phyloP scores from a whole-genome alignment of 169 alveolate species.

The Babesia sp. region DNA sequence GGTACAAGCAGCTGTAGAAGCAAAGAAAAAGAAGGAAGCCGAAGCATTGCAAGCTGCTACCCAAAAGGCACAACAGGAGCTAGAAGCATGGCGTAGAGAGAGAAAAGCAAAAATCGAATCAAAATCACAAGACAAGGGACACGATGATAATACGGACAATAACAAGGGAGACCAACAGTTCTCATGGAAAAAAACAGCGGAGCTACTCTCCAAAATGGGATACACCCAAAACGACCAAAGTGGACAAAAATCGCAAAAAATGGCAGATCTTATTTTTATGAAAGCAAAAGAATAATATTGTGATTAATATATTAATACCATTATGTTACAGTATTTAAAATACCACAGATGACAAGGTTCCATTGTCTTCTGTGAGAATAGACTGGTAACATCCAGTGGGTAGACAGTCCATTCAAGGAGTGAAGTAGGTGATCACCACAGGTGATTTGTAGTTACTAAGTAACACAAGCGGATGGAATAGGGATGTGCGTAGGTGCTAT shows the following conservation, averaged over 20 bases:
- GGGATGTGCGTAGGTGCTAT: no score
- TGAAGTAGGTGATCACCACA: no score
- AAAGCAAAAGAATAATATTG: conserved; percentile 21
- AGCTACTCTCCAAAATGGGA: conserved; percentile 28
- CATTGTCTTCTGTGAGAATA: no score
- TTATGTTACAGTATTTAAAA: no score
- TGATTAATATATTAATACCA: not conserved
- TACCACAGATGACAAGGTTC: no score
- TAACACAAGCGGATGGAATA: no score
- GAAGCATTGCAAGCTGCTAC: conserved; percentile 36
- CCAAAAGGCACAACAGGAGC: conserved; percentile 38
- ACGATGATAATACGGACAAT: not conserved
- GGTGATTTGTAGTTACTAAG: no score
- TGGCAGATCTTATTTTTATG: conserved; percentile 43
- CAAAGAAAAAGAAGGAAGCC: conserved; percentile 39
- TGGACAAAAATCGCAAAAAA: conserved; percentile 39
- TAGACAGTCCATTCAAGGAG: no score
- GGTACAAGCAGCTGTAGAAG: conserved; percentile 29
- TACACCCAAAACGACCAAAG: conserved; percentile 39
- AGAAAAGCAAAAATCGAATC: conserved; percentile 47
- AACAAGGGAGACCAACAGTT: not conserved
- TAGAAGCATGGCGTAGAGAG: conserved; percentile 41
- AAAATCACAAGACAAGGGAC: not conserved
- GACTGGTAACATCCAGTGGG: no score
- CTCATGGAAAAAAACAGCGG: conserved; percentile 47